A percentile compares a stretch with the other conserved stretches of the same genome.
These are phyloP conservation scores for Aspergillus tanneri DNA, from an alignment of 2,329 filamentous ascomycete genomes.

Conservation along the genomic window DNA sequence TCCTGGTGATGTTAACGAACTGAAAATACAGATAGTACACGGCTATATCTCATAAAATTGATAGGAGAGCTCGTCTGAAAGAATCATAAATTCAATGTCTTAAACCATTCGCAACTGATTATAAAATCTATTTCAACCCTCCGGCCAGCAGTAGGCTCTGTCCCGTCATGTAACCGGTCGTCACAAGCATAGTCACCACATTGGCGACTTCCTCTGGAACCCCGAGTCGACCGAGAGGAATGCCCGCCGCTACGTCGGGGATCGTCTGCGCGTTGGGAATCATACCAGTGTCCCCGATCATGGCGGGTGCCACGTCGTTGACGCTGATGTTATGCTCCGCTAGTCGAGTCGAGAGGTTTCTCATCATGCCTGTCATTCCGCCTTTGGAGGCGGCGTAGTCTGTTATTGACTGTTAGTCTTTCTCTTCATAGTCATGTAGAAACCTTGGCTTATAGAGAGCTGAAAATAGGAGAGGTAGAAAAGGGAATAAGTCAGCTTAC, in stretches of 20 bases:
- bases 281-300: constrained; percentile 66
- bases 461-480: neutral
- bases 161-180: constrained; percentile 61
- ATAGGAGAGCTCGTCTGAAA: neutral
- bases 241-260: constrained; percentile 59
- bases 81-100: neutral
- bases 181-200: constrained; percentile 59
- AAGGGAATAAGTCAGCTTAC: constrained; percentile 30
- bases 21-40: neutral
- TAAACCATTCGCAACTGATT: no score
- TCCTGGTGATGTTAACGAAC: constrained; percentile 7
- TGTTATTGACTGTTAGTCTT: constrained; percentile 17
- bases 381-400: constrained; percentile 61
- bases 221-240: constrained; percentile 60
- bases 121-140: constrained; percentile 47
- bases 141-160: constrained; percentile 56
- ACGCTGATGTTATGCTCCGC: constrained; percentile 63
- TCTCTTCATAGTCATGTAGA: no score
- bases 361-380: constrained; percentile 64
- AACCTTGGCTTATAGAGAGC: no score
- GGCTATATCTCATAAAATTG: neutral
- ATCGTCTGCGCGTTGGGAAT: constrained; percentile 59
- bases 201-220: constrained; percentile 61
- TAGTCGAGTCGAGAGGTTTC: constrained; percentile 60
- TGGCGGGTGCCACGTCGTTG: constrained; percentile 67